Conservation (phyloP, 2,329 filamentous ascomycete genomes). For the Alternaria incomplexa region DNA sequence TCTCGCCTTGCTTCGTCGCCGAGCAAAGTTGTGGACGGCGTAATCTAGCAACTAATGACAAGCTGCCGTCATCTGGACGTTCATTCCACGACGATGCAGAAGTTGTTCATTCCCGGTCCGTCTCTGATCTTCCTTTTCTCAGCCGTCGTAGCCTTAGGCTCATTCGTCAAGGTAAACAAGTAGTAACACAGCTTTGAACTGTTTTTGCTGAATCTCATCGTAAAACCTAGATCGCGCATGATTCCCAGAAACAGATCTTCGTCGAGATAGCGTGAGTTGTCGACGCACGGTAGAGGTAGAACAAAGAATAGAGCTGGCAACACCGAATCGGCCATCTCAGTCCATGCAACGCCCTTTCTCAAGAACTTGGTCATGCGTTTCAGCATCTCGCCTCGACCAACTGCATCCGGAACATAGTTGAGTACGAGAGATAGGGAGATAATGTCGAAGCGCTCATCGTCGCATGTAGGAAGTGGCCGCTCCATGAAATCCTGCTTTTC, state of each 20-base stretch:
- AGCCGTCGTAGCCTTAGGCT: conserved; percentile 52
- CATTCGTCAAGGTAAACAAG: conserved; percentile 69
- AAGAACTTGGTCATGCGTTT: conserved; percentile 46
- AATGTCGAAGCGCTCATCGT: conserved; percentile 77
- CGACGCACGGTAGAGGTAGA: conserved; percentile 83
- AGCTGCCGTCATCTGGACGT: neutral
- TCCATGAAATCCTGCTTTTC: conserved; percentile 93
- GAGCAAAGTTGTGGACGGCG: neutral
- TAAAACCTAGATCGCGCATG: conserved; percentile 79
- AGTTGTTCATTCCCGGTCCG: conserved; percentile 84
- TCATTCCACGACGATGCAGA: conserved; percentile 72
- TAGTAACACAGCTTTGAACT: conserved; percentile 88
- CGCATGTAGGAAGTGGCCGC: conserved; percentile 70
- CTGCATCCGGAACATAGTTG: conserved; percentile 87
- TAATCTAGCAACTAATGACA: neutral
- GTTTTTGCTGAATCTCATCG: conserved; percentile 68
- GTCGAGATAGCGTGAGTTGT: conserved; percentile 89
- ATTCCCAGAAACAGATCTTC: conserved; percentile 72
- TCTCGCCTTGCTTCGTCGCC: neutral
- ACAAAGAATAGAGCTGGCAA: conserved; percentile 83
- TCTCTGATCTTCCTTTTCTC: conserved; percentile 79
- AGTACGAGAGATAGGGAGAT: conserved; percentile 91
- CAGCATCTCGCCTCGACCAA: conserved; percentile 83
- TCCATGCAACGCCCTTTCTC: conserved; percentile 6
- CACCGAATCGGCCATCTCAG: conserved; percentile 4